A percentile compares a stretch with the other conserved stretches of the same genome.
phyloP scores from a whole-genome alignment of 192 early-diverging fungal genomes.

The Umbelopsis sp. region DNA sequence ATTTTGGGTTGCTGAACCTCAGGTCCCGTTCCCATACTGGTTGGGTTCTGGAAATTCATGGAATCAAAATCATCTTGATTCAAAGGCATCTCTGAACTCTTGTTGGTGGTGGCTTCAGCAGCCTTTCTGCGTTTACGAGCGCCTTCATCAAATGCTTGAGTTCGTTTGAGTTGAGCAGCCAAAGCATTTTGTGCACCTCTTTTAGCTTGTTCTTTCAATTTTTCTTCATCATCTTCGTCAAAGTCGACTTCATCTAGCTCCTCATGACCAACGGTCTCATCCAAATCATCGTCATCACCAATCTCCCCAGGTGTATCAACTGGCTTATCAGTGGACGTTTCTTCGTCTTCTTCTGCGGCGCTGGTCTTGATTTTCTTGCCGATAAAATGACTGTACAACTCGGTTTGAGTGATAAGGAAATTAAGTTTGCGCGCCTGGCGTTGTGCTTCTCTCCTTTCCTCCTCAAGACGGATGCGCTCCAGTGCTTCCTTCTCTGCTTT shows the following conservation, averaged over 20 bases:
- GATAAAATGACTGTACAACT: slow-evolving; percentile 91
- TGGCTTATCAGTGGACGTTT: not conserved
- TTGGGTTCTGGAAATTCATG: slow-evolving; percentile 87
- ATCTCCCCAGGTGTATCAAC: slow-evolving; percentile 16
- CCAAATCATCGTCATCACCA: slow-evolving; percentile 18
- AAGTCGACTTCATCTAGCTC: slow-evolving; percentile 72
- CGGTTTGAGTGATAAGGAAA: slow-evolving; percentile 91
- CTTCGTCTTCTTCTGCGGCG: slow-evolving; percentile 38
- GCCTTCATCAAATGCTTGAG: slow-evolving; percentile 70
- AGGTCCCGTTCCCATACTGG: slow-evolving; percentile 65
- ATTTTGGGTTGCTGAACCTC: slow-evolving; percentile 84
- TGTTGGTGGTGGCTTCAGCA: slow-evolving; percentile 20
- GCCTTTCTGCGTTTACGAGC: slow-evolving; percentile 39
- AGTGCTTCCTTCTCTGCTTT: slow-evolving; percentile 86
- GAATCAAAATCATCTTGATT: slow-evolving; percentile 64
- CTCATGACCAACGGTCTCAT: not conserved
- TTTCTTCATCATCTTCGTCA: slow-evolving; percentile 76
- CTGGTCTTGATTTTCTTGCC: slow-evolving; percentile 71
- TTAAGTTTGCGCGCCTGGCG: slow-evolving; percentile 90
- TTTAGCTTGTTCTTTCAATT: slow-evolving; percentile 69
- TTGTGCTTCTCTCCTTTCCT: slow-evolving; percentile 79
- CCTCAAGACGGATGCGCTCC: slow-evolving; percentile 75
- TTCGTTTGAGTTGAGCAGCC: slow-evolving; percentile 65
- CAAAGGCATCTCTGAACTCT: slow-evolving; percentile 38
- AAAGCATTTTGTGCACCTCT: slow-evolving; percentile 78